Evolutionary conservation across 2,329 filamentous ascomycete genomes (phyloP), one percentile per base, ranked within the genome.

Genomic region (Sarocladium strictum): DNA sequence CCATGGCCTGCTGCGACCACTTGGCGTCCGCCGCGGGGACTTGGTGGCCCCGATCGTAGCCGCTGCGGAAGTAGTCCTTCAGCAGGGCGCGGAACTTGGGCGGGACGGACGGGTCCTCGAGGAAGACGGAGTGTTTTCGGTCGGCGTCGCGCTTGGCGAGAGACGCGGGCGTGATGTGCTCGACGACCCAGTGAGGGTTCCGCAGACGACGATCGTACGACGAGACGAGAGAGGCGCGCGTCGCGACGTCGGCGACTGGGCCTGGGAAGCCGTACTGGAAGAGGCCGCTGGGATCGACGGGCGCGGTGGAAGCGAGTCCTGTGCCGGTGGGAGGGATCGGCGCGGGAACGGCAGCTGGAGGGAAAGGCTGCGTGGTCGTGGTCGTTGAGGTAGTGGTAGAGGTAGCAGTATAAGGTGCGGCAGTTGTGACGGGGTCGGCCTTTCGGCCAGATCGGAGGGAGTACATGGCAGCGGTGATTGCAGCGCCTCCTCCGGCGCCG

Each of bases 21-120:
- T 95, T 96, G 55, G 89, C 90, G 72, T 99, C 94, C 38, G 94
- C 94, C 5, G 94, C 94, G 10, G 94, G 94, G 10, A 97, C 93
- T 74, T 99, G 94, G 74, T 99, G 94, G 58, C 94, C 94, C 35
- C 94, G 84, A 71, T 99, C 94, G 70, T 95, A 99, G 64, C 94
- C 94, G 37, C 86, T 92, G 61, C 93, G 89, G 76, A 86, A 92
- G 76, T 99, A 99, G 77, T 99, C 94, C 70, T 90, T 87, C 56
- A 99, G 79, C 69, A 86, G 87, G 56, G 89, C 94, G 59, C 92
- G 87, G 78, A 97, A 99, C 72, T 88, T 86, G 53, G 87, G 79
- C 0, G 94, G 94, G 54, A 99, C 86, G 23, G 72, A 71, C 2
- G 78, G 69, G 71, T 99, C 94, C 72, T 99, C 93, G 61, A 85